phyloP scores from a whole-genome alignment of 768 basidiomycete genomes.

The Cystofilobasidium capitatum region DNA sequence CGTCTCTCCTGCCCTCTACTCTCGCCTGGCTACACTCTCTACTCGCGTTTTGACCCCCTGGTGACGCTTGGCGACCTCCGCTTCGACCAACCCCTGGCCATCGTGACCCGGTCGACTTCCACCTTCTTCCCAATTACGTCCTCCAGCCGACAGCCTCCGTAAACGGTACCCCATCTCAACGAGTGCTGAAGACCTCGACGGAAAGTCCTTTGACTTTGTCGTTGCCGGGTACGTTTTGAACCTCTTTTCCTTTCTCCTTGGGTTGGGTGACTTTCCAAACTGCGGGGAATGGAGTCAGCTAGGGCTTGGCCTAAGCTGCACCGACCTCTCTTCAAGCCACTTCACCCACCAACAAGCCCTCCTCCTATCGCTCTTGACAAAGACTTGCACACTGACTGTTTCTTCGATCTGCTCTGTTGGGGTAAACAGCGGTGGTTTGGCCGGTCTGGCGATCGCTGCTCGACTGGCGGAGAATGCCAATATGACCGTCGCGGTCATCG shows the following conservation, averaged over 20 bases:
- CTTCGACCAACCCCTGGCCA: too few relatives aligned
- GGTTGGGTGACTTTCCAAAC: not conserved
- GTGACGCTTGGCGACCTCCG: too few relatives aligned
- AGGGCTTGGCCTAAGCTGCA: too few relatives aligned
- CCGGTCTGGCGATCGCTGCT: constrained; percentile 23
- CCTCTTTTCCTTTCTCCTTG: not conserved
- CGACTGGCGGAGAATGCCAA: constrained; percentile 24
- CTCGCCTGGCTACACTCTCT: too few relatives aligned
- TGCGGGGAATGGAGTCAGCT: too few relatives aligned
- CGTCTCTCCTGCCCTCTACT: too few relatives aligned
- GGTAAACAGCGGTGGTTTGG: constrained; percentile 26
- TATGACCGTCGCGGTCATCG: constrained; percentile 26
- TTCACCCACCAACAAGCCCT: not conserved
- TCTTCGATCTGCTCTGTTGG: not conserved
- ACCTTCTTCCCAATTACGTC: not conserved
- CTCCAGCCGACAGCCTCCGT: not conserved
- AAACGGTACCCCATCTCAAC: constrained; percentile 25
- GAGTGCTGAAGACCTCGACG: constrained; percentile 9
- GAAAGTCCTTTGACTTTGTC: constrained; percentile 26
- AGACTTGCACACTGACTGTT: not conserved
- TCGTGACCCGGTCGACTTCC: not conserved
- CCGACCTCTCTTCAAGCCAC: not conserved
- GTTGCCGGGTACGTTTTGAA: constrained; percentile 20
- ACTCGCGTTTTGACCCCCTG: too few relatives aligned
- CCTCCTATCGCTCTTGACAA: not conserved